phyloP scores from a whole-genome alignment of 371 early-diverging fungal species.

The Mortierella sp. region DNA sequence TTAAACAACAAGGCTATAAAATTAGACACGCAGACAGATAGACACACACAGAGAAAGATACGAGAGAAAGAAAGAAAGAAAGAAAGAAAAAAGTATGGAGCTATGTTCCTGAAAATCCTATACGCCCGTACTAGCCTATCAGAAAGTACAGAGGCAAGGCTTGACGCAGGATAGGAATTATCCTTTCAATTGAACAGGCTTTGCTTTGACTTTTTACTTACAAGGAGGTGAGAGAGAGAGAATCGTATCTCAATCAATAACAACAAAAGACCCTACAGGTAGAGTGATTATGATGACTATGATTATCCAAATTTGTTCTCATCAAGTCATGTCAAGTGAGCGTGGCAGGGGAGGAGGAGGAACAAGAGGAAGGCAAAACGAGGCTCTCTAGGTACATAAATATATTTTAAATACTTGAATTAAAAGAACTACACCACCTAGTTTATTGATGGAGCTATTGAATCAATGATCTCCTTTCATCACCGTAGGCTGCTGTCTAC shows the following conservation, averaged over 20 bases:
- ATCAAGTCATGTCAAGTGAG: neutral
- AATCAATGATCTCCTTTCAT: neutral
- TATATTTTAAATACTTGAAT: neutral
- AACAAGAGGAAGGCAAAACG: neutral
- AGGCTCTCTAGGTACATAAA: neutral
- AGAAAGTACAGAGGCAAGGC: neutral
- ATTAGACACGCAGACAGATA: neutral
- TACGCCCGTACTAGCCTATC: neutral
- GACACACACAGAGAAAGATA: neutral
- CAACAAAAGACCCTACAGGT: too few species aligned
- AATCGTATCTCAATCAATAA: neutral
- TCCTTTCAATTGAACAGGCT: too few species aligned
- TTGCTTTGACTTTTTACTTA: too few species aligned
- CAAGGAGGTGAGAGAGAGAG: neutral
- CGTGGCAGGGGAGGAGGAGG: neutral
- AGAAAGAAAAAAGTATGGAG: neutral
- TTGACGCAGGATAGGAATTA: too few species aligned
- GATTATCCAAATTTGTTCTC: neutral
- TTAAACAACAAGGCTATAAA: neutral
- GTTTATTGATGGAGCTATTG: constrained; percentile 6
- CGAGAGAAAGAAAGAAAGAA: neutral
- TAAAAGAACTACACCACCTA: neutral
- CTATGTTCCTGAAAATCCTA: constrained; percentile 2
- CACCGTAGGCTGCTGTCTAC: neutral
- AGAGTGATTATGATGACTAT: too few species aligned